Evolutionary conservation across 1,284 basidiomycete species (phyloP), one percentile per base, ranked within the genome.

Genomic region (Puccinia novopanici): DNA sequence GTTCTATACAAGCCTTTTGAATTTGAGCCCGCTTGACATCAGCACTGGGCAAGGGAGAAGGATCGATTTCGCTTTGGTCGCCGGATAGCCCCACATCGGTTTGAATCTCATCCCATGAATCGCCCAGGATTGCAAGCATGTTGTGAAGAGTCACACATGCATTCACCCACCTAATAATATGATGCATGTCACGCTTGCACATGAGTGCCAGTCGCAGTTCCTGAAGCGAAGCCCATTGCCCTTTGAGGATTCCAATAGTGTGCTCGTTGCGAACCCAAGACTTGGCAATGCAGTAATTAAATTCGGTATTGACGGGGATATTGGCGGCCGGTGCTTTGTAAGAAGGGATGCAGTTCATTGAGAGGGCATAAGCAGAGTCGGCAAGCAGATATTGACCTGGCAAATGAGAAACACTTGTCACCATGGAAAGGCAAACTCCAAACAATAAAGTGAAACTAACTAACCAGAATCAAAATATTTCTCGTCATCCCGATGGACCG

Each of bases 241-340:
- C n/a, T n/a, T n/a, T n/a, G n/a, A n/a, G n/a, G n/a, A n/a, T n/a
- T n/a, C n/a, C n/a, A n/a, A n/a, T n/a, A n/a, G n/a, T n/a, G n/a
- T n/a, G n/a, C n/a, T n/a, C n/a, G n/a, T n/a, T n/a, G n/a, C n/a
- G n/a, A n/a, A n/a, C n/a, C 12, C 15, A 63, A 15, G 37, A 12
- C 52, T 73, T 30, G 30, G 71, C 24, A 5, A 42, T 12, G 34
- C 27, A 73, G 30, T 55, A 17, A 22, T 73, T 73, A 24, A 73
- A 73, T 15, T 37, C 15, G 8, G 52, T 4, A 42, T 73, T 73
- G 3, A 2, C 6, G 2, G 52, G 27, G n/a, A 5, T 3, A 10
- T 72, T 9, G 8, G 70, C 70, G 3, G 70, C 70, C 3, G 45
- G 70, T 54, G 70, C 70, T n/a, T 54, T 50, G 37, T 54, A 73